Evolutionary conservation across 202 grass and related monocot species (phyloP), one percentile per base, ranked within the genome.

Genomic region (Carex sylvatica): DNA sequence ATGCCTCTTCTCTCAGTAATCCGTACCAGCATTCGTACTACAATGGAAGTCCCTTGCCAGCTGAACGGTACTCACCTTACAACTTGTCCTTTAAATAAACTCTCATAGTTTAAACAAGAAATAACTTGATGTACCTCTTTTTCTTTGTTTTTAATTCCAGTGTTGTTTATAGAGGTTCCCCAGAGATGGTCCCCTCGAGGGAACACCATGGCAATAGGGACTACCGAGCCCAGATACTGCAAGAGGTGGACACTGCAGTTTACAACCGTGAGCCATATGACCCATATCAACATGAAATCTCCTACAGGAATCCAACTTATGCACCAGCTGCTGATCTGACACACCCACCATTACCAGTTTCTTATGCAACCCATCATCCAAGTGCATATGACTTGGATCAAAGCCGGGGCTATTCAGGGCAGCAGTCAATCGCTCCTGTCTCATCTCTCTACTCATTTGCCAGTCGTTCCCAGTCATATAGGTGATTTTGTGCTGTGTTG

Each of bases 21-120:
- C 82, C 9, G 14, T 87, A 85, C 84, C 78, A 84, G 84, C 42
- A 70, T 77, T 86, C 64, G 14, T 82, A 83, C 49, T 67, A 78
- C 78, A 11, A 79, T 63, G 68, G 71, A 80, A 18, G 42, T 88
- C 42, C 67, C 55, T 67, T 71, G 42, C 58, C 78, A 40, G 58
- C 72, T 71, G 63, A 70, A 26, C 80, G 42, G 80, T 82, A 82
- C 49, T 35, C 4, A 36, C 26, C 51, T 58, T 77, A 36, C 52
- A 77, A 23, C 13, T 18, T 47, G 3, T 58, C 28, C 28, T 59
- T 59, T 33, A 8, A 36, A 58, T 58, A 56, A 14, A 77, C 30
- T 77, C 30, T 58, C 3, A 12, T 35, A 36, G 24, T 1, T 77
- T 36, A 38, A 59, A 77, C 74, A 58, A 58, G 28, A 58, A 36